phyloP scores from a whole-genome alignment of 257 asterid species.

The Petrea volubilis region DNA sequence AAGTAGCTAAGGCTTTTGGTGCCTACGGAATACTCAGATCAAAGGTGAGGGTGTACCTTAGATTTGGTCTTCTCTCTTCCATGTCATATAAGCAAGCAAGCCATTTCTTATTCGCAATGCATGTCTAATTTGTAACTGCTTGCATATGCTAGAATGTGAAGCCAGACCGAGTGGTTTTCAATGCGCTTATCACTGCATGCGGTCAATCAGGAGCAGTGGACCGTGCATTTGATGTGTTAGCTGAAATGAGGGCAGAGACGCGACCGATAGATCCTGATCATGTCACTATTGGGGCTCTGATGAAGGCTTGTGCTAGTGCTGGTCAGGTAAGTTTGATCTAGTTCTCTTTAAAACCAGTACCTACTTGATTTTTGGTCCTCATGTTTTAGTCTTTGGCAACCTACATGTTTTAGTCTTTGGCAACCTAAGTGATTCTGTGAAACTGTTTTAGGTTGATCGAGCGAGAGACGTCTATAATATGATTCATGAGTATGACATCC shows the following conservation, averaged over 20 bases:
- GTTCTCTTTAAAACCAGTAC: constrained; percentile 20
- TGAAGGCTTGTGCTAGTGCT: constrained; percentile 87
- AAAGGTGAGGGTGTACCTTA: constrained; percentile 57
- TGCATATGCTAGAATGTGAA: constrained; percentile 79
- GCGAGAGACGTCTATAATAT: constrained; percentile 83
- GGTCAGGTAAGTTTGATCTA: constrained; percentile 65
- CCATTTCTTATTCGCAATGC: neutral
- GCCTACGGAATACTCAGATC: constrained; percentile 97
- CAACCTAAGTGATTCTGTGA: constrained; percentile 14
- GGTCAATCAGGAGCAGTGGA: constrained; percentile 97
- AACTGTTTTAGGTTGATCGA: constrained; percentile 65
- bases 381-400: too few relatives aligned
- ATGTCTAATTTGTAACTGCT: constrained; percentile 45
- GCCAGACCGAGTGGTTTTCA: constrained; percentile 98
- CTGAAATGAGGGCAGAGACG: constrained; percentile 81
- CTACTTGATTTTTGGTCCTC: constrained; percentile 18
- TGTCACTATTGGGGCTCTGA: constrained; percentile 89
- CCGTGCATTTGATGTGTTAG: constrained; percentile 95
- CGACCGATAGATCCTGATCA: constrained; percentile 96
- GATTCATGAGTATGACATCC: constrained; percentile 74
- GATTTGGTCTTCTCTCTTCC: constrained; percentile 21
- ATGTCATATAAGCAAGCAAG: constrained; percentile 14
- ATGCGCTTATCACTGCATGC: constrained; percentile 98
- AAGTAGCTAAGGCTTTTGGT: constrained; percentile 98
- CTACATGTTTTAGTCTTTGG: constrained; percentile 12